phyloP scores from a whole-genome alignment of 2,329 filamentous ascomycete genomes.

The Alternaria metachromatica region DNA sequence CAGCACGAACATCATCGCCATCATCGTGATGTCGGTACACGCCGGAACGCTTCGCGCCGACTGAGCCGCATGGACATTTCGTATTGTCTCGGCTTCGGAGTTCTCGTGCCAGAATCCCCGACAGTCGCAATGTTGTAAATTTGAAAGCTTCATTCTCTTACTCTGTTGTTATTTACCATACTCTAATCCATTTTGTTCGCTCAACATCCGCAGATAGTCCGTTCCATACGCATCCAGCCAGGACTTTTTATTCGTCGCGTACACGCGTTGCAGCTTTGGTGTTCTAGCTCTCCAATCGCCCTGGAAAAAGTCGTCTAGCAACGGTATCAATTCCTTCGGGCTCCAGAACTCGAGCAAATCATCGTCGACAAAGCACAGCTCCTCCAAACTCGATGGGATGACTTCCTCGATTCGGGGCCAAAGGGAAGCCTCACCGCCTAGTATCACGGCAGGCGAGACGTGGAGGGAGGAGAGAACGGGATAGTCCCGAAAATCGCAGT shows the following conservation, averaged over 20 bases:
- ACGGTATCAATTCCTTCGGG: background rate
- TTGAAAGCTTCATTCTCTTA: background rate
- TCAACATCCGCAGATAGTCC: background rate
- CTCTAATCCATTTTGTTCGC: background rate
- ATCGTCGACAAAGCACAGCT: background rate
- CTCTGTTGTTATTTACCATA: background rate
- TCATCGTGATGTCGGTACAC: conserved; percentile 6
- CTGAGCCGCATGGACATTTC: background rate
- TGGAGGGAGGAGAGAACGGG: background rate
- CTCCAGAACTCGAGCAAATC: background rate
- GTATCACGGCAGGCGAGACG: background rate
- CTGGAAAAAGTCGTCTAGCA: background rate
- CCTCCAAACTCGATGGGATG: background rate
- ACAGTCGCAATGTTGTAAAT: background rate
- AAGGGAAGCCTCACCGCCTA: background rate
- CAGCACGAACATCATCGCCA: conserved; percentile 4
- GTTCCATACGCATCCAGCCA: background rate
- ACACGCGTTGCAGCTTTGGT: background rate
- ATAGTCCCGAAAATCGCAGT: background rate
- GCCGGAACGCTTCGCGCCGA: background rate
- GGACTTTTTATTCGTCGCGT: background rate
- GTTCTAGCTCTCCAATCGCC: background rate
- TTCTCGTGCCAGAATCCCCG: background rate
- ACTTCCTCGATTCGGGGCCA: background rate
- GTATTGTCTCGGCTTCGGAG: conserved; percentile 1